phyloP scores from a whole-genome alignment of 805 yeast species.

The Metschnikowia noctiluminum region DNA sequence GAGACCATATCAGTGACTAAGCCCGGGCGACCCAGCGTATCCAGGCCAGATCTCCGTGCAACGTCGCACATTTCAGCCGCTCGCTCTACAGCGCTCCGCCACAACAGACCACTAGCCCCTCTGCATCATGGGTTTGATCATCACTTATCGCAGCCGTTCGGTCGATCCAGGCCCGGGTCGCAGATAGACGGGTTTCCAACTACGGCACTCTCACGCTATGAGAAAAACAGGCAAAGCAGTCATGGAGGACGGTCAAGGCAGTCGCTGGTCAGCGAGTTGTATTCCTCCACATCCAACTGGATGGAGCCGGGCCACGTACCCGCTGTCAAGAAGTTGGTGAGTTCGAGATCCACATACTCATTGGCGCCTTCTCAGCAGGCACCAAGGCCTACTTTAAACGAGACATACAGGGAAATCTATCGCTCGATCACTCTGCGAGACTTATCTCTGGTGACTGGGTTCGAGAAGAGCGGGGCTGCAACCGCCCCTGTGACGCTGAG shows the following conservation, averaged over 20 bases:
- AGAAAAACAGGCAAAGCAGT: slow-evolving; percentile 22
- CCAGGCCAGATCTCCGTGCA: slow-evolving; percentile 28
- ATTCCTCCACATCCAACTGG: slow-evolving; percentile 47
- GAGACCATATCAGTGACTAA: slow-evolving; percentile 35
- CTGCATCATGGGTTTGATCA: not conserved
- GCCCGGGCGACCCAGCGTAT: slow-evolving; percentile 22
- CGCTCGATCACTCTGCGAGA: slow-evolving; percentile 35
- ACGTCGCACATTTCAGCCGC: slow-evolving; percentile 18
- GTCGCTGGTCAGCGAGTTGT: slow-evolving; percentile 39
- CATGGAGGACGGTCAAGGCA: slow-evolving; percentile 27
- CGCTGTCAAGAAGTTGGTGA: slow-evolving; percentile 2
- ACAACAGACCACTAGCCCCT: not conserved
- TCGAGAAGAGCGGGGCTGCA: slow-evolving; percentile 2
- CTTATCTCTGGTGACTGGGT: slow-evolving; percentile 19
- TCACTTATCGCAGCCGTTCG: not conserved
- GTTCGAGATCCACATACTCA: slow-evolving; percentile 16
- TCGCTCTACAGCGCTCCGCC: not conserved
- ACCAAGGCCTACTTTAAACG: slow-evolving; percentile 22
- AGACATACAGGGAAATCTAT: slow-evolving; percentile 34
- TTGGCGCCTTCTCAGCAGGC: slow-evolving; percentile 5
- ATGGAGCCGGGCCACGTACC: slow-evolving; percentile 41
- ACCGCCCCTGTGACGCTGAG: not conserved
- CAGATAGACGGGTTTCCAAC: slow-evolving; percentile 25
- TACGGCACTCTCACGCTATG: slow-evolving; percentile 37
- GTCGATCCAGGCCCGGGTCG: not conserved